phyloP scores from a whole-genome alignment of 441 rosid species.

The Croton laevigatus region DNA sequence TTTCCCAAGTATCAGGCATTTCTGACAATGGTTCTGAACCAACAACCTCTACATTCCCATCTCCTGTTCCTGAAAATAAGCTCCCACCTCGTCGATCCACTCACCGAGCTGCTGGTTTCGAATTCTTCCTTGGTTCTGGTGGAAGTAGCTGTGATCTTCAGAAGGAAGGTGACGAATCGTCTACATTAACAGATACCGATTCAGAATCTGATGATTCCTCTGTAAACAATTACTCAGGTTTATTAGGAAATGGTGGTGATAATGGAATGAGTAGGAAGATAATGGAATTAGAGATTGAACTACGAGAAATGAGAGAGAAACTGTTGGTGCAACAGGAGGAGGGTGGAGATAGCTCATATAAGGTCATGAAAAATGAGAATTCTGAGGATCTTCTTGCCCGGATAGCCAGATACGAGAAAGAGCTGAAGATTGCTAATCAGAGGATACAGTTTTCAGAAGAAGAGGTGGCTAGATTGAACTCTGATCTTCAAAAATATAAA shows the following conservation, averaged over 20 bases:
- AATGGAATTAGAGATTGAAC: slow-evolving; percentile 68
- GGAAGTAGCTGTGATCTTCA: slow-evolving; percentile 52
- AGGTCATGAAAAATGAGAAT: slow-evolving; percentile 27
- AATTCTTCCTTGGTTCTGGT: slow-evolving; percentile 69
- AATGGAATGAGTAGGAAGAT: slow-evolving; percentile 45
- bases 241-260: slow-evolving; percentile 44
- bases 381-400: slow-evolving; percentile 38
- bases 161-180: slow-evolving; percentile 77
- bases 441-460: slow-evolving; percentile 41
- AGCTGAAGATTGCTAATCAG: slow-evolving; percentile 54
- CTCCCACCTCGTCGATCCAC: slow-evolving; percentile 46
- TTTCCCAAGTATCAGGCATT: slow-evolving; percentile 65
- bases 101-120: slow-evolving; percentile 88
- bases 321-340: slow-evolving; percentile 53
- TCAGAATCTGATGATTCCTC: slow-evolving; percentile 77
- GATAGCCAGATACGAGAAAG: slow-evolving; percentile 45
- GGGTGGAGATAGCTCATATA: slow-evolving; percentile 34
- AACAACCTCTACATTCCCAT: slow-evolving; percentile 32
- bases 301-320: slow-evolving; percentile 66
- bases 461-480: slow-evolving; percentile 52
- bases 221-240: slow-evolving; percentile 55
- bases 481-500: slow-evolving; percentile 45
- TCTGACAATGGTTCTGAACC: slow-evolving; percentile 55
- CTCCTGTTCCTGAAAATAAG: slow-evolving; percentile 43
- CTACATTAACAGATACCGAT: slow-evolving; percentile 70